Conservation (phyloP, 108 stramenopile genomes). For the Nitzschia sp. region DNA sequence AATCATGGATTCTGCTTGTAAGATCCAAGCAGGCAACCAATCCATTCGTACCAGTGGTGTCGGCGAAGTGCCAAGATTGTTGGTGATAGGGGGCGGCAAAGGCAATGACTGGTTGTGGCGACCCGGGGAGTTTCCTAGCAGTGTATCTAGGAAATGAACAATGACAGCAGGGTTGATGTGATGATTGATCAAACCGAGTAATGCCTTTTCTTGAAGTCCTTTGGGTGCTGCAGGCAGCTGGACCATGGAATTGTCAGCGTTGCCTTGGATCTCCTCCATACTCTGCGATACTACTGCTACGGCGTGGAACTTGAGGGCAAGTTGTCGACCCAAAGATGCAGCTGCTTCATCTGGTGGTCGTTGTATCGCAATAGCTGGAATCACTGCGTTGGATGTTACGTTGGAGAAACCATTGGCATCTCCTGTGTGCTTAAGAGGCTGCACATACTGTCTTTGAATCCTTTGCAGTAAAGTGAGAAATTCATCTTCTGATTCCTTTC, state of each 20-base stretch:
- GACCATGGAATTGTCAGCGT: not conserved
- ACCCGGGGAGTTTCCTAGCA: not conserved
- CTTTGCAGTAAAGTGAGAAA: conserved; percentile 28
- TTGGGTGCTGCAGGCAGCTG: conserved; percentile 10
- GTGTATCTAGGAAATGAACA: conserved; percentile 17
- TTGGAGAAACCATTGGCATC: not conserved
- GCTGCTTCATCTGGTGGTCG: conserved; percentile 39
- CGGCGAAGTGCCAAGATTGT: not conserved
- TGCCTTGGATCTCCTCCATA: not conserved
- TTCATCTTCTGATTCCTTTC: conserved; percentile 22
- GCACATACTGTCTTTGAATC: conserved; percentile 29
- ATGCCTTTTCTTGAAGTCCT: conserved; percentile 27
- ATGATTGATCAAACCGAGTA: conserved; percentile 14
- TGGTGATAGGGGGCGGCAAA: not conserved
- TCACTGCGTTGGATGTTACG: not conserved
- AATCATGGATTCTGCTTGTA: conserved; percentile 25
- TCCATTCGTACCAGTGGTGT: conserved; percentile 16
- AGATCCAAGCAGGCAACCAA: conserved; percentile 34
- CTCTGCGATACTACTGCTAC: not conserved
- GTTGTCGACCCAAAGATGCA: conserved; percentile 27
- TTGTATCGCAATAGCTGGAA: not conserved
- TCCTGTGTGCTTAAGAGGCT: not conserved
- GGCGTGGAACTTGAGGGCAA: conserved; percentile 25
- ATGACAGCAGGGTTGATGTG: conserved; percentile 18
- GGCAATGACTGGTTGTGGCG: not conserved